Conservation (phyloP, 345 rosid genomes). For the Microcos paniculata region DNA sequence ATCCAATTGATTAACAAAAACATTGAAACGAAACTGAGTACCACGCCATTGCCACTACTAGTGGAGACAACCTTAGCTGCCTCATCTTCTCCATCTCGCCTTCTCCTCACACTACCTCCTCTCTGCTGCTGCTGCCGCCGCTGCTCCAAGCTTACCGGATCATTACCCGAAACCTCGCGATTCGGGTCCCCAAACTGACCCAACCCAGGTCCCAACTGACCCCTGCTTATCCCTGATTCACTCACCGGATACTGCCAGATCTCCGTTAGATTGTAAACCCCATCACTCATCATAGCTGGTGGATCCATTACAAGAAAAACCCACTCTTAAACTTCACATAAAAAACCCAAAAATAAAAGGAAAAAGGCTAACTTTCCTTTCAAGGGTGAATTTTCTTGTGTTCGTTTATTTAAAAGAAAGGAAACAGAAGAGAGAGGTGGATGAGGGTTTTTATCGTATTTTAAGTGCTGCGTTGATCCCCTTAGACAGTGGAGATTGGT, state of each 20-base stretch:
- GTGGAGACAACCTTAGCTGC: slow-evolving; percentile 44
- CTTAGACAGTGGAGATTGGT: slow-evolving; percentile 48
- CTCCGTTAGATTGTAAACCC: slow-evolving; percentile 58
- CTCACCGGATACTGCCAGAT: slow-evolving; percentile 73
- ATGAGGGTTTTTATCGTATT: background rate
- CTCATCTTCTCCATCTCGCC: slow-evolving; percentile 52
- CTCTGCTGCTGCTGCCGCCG: slow-evolving; percentile 21
- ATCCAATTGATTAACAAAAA: background rate
- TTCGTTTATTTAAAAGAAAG: background rate
- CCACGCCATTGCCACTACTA: slow-evolving; percentile 46
- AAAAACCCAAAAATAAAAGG: background rate
- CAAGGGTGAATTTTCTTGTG: background rate
- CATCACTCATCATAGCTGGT: slow-evolving; percentile 58
- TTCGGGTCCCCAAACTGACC: slow-evolving; percentile 33
- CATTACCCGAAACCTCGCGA: slow-evolving; percentile 34
- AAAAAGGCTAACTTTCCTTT: too few species aligned
- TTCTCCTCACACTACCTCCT: slow-evolving; percentile 46
- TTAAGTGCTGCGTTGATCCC: slow-evolving; percentile 34
- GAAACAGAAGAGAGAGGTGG: slow-evolving; percentile 1
- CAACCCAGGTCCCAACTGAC: slow-evolving; percentile 33
- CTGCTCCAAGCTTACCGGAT: slow-evolving; percentile 43
- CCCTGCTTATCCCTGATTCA: slow-evolving; percentile 32
- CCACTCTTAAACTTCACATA: slow-evolving; percentile 3
- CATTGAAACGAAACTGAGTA: slow-evolving; percentile 13
- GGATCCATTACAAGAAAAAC: slow-evolving; percentile 57